Evolutionary conservation across 345 rosid species (phyloP), one percentile per base, ranked within the genome.

Genomic region (Salix brachista): DNA sequence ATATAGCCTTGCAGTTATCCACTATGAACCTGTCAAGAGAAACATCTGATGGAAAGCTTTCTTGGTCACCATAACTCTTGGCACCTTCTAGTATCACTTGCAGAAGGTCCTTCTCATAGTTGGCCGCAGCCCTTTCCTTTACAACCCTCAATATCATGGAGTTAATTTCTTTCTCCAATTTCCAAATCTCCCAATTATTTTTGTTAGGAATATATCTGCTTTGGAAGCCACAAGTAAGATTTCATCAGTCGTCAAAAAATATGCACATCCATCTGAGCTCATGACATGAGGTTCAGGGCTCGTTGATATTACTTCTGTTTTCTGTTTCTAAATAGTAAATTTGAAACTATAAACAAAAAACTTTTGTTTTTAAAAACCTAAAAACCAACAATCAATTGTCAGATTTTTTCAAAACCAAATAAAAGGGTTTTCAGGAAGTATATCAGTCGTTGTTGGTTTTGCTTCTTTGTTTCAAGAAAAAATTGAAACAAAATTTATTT

Each of bases 1-100:
- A 80, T 74, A 79, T 67, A 30, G 80, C 68, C 73, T 84, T 84
- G 84, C 84, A 79, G 34, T 84, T 84, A 56, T 81, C 84, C 21
- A 70, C 62, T 25, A 84, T 78, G 76, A 76, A 66, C 71, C 70
- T 65, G 67, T 80, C 65, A 17, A 69, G 58, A 17, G 66, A 62
- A 17, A 68, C 37, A 5, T 25, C 12, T 6, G 64, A 50, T 11
- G 18, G 34, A 65, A 70, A 23, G 25, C 58, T 72, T n/a, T 61
- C 37, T 32, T 32, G 19, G 65, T 34, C 67, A 8, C 67, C 30
- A 23, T 41, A 18, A 66, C 61, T 69, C 8, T 25, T 70, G 10
- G 79, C 82, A 13, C 75, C 75, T 46, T 75, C 82, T 12, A 80
- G 79, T 50, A 80, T 75, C 71, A 52, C 65, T 70, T 80, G 82